Evolutionary conservation across 2,329 filamentous ascomycete species (phyloP).

Genomic region (Diaporthe caulivora): DNA sequence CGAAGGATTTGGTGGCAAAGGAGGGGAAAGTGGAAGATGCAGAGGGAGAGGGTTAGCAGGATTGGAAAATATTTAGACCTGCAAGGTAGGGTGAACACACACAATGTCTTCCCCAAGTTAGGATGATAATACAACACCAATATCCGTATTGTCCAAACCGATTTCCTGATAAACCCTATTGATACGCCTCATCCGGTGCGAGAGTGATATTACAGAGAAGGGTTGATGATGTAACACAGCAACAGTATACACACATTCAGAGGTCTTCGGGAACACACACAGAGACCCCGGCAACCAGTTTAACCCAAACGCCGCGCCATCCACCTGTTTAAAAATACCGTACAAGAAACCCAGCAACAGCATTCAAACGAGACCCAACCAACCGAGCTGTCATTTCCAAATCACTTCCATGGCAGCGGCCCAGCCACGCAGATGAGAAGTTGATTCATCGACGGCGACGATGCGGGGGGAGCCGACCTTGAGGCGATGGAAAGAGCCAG

Average conservation of each 20-base stretch:
- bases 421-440: not conserved
- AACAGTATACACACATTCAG: not conserved
- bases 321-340: not conserved
- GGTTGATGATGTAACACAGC: not conserved
- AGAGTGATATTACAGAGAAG: conserved; percentile 3
- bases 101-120: not conserved
- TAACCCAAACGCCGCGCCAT: conserved; percentile 16
- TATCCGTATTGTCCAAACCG: not conserved
- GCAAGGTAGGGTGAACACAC: not conserved
- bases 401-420: not conserved
- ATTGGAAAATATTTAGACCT: no score
- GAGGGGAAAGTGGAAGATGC: no score
- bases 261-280: not conserved
- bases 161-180: not conserved
- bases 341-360: not conserved
- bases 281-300: not conserved
- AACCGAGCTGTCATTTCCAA: not conserved
- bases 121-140: not conserved
- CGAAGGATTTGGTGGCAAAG: no score
- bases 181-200: not conserved
- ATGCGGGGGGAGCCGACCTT: no score
- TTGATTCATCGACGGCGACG: no score
- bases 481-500: not conserved
- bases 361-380: not conserved
- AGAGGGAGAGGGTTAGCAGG: no score